These are phyloP conservation scores for Lactarius indigo DNA, from an alignment of 768 basidiomycete species.

Conservation along the genomic window DNA sequence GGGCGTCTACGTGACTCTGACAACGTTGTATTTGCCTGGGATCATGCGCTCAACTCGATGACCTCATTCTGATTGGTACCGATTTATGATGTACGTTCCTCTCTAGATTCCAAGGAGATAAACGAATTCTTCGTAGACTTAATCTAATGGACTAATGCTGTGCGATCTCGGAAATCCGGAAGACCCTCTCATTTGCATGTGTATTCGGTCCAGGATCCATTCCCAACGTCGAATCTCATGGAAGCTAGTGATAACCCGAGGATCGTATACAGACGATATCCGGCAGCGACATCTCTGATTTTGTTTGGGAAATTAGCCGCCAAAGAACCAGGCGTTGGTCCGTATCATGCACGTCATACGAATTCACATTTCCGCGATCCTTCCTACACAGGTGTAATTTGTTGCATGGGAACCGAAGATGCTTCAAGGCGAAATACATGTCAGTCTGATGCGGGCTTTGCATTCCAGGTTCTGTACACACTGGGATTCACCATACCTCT, in stretches of 20 bases:
- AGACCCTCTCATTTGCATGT: background rate
- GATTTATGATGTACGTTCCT: background rate
- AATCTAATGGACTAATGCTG: background rate
- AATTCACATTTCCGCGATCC: background rate
- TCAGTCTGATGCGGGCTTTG: background rate
- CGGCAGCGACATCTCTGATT: background rate
- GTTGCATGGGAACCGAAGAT: background rate
- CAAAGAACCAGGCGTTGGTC: background rate
- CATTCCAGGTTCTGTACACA: background rate
- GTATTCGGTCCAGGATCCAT: background rate
- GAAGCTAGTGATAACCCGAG: background rate
- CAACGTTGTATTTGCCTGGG: background rate
- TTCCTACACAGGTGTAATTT: background rate
- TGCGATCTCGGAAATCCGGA: background rate
- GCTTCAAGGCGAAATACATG: background rate
- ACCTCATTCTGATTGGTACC: background rate
- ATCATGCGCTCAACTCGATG: background rate
- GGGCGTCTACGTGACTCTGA: too few relatives aligned
- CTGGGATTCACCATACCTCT: background rate
- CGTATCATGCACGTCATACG: background rate
- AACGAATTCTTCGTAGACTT: background rate
- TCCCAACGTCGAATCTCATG: background rate
- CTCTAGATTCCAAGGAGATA: background rate
- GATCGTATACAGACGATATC: background rate
- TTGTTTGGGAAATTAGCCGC: background rate